Evolutionary conservation across 2,329 filamentous ascomycete genomes (phyloP).

Genomic region (Colletotrichum orbiculare): DNA sequence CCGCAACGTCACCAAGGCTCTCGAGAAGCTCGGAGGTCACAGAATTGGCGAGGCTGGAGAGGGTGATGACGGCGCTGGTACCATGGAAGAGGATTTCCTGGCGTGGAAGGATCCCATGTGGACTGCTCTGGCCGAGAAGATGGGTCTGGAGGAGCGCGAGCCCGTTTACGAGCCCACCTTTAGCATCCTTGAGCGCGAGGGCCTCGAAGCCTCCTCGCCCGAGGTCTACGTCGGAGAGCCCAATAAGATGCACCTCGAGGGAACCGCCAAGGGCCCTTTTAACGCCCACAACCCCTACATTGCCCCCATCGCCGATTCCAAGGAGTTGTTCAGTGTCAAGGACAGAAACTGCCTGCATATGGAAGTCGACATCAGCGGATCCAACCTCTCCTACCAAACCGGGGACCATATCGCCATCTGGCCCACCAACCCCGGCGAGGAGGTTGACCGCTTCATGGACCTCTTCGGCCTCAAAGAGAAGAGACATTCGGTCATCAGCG

Average conservation of each 20-base stretch:
- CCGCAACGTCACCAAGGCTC: conserved; percentile 84
- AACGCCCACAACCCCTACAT: conserved; percentile 98
- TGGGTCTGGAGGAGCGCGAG: conserved; percentile 94
- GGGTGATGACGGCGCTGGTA: conserved; percentile 96
- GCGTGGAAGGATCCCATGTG: conserved; percentile 99
- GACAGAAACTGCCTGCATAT: conserved; percentile 96
- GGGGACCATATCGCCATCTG: conserved; percentile 97
- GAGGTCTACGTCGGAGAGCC: conserved; percentile 96
- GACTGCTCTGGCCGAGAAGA: conserved; percentile 82
- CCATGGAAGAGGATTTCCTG: conserved; percentile 99
- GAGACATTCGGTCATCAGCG: conserved; percentile 82
- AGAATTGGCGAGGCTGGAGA: conserved; percentile 91
- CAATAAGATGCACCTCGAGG: conserved; percentile 94
- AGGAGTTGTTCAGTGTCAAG: conserved; percentile 88
- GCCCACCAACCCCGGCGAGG: conserved; percentile 93
- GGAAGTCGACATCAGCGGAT: conserved; percentile 91
- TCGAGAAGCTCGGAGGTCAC: conserved; percentile 84
- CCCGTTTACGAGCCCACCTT: conserved; percentile 96
- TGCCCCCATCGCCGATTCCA: conserved; percentile 90
- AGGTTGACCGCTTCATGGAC: conserved; percentile 89
- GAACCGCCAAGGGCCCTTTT: conserved; percentile 85
- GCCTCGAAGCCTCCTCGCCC: conserved; percentile 77
- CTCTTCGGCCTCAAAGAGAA: conserved; percentile 82
- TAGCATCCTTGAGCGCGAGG: conserved; percentile 79
- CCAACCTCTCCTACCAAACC: conserved; percentile 92